phyloP scores from a whole-genome alignment of 176 grass and related monocot species.

The Stipa capillata region DNA sequence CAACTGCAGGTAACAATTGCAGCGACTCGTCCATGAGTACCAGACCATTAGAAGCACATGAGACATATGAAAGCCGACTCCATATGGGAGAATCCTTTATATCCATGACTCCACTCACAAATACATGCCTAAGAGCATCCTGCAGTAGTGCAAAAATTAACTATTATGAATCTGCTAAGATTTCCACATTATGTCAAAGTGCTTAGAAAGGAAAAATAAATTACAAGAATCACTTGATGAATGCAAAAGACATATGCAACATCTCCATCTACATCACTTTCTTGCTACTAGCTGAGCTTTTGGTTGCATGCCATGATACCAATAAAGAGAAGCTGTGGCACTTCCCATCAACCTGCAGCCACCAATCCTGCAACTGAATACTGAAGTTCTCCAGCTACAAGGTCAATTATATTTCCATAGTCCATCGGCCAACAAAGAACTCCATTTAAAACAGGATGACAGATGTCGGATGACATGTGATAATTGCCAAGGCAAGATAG shows the following conservation, averaged over 20 bases:
- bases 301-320: not conserved
- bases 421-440: not conserved
- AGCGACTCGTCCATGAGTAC: too few relatives aligned
- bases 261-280: not conserved
- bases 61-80: conserved; percentile 63
- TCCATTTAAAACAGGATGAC: not conserved
- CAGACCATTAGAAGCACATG: too few relatives aligned
- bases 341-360: too few relatives aligned
- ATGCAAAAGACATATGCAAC: not conserved
- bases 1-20: too few relatives aligned
- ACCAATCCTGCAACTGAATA: not conserved
- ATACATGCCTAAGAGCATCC: too few relatives aligned
- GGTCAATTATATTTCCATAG: not conserved
- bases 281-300: not conserved
- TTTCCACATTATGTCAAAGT: not conserved
- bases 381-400: not conserved
- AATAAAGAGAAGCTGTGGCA: too few relatives aligned
- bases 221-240: not conserved
- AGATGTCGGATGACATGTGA: not conserved
- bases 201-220: not conserved
- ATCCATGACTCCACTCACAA: too few relatives aligned
- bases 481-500: not conserved
- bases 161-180: too few relatives aligned
- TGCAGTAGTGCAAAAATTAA: too few relatives aligned
- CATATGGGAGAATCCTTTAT: conserved; percentile 74